A percentile compares a stretch with the other conserved stretches of the same genome.
Evolutionary conservation across 1,139 yeast genomes (phyloP).

Genomic region (Kodamaea plutei): DNA sequence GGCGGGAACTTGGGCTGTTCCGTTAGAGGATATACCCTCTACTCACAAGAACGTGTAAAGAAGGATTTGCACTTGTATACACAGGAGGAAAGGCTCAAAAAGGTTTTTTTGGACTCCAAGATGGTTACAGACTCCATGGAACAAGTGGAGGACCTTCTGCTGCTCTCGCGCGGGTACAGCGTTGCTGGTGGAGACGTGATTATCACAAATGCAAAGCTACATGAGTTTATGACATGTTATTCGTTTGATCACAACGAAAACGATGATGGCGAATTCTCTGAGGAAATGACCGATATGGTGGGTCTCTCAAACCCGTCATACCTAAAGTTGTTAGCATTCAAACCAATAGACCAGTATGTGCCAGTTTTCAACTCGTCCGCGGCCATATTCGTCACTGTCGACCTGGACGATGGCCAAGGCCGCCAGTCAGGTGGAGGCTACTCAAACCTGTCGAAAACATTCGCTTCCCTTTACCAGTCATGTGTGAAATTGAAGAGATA

Average conservation of each 20-base stretch:
- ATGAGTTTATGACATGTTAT: constrained; percentile 28
- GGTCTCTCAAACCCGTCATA: constrained; percentile 32
- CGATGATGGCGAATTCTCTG: constrained; percentile 12
- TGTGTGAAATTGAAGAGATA: constrained; percentile 49
- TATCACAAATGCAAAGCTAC: constrained; percentile 24
- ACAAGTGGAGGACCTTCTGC: constrained; percentile 16
- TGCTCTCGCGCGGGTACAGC: constrained; percentile 18
- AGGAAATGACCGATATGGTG: too few relatives aligned
- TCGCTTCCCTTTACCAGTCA: constrained; percentile 63
- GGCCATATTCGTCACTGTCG: constrained; percentile 56
- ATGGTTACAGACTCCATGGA: constrained; percentile 18
- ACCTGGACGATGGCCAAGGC: constrained; percentile 29
- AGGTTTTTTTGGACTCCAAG: constrained; percentile 49
- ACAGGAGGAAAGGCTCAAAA: constrained; percentile 45
- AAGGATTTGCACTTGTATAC: constrained; percentile 42
- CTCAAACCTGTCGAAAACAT: constrained; percentile 62
- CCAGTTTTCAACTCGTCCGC: constrained; percentile 52
- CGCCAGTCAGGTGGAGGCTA: constrained; percentile 31
- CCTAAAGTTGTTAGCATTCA: constrained; percentile 63
- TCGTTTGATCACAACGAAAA: constrained; percentile 31
- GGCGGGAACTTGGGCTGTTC: constrained; percentile 55
- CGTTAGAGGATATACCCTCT: constrained; percentile 67
- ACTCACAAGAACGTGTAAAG: constrained; percentile 48
- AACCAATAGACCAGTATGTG: constrained; percentile 38
- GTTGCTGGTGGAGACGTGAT: constrained; percentile 27